A percentile compares a stretch with the other conserved stretches of the same genome.
Evolutionary conservation across 2,329 filamentous ascomycete genomes (phyloP).

Genomic region (Ceratocystis cacaofunesta): DNA sequence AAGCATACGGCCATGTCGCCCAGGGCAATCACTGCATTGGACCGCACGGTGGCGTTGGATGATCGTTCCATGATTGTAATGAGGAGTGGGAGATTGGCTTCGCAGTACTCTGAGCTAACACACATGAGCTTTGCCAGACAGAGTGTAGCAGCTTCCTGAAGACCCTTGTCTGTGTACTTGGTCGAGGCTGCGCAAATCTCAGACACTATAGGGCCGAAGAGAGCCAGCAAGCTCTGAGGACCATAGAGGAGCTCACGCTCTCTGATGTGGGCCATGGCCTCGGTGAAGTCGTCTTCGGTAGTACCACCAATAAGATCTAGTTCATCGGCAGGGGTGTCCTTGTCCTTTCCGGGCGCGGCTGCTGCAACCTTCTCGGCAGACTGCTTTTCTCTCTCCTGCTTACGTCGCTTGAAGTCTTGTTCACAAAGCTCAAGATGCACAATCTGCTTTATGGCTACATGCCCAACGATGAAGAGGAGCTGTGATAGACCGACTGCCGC

Average conservation of each 20-base stretch:
- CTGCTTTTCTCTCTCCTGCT: slow-evolving; percentile 72
- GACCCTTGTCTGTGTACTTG: slow-evolving; percentile 71
- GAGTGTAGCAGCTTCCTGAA: slow-evolving; percentile 84
- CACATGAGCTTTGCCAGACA: slow-evolving; percentile 99
- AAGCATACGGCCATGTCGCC: slow-evolving; percentile 99
- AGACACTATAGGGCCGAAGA: slow-evolving; percentile 79
- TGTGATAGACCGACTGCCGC: slow-evolving; percentile 70
- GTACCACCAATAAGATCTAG: slow-evolving; percentile 94
- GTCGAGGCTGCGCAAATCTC: slow-evolving; percentile 95
- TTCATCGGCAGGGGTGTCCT: slow-evolving; percentile 64
- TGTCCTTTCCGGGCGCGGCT: slow-evolving; percentile 32
- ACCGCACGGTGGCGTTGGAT: slow-evolving; percentile 78
- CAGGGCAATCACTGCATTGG: slow-evolving; percentile 90
- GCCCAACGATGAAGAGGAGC: slow-evolving; percentile 84
- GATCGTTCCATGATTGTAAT: slow-evolving; percentile 97
- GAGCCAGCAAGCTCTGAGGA: slow-evolving; percentile 66
- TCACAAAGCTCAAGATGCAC: slow-evolving; percentile 97
- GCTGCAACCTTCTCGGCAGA: slow-evolving; percentile 30
- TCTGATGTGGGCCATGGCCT: slow-evolving; percentile 69
- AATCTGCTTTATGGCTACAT: slow-evolving; percentile 97
- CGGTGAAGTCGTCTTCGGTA: slow-evolving; percentile 82
- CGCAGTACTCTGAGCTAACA: slow-evolving; percentile 91
- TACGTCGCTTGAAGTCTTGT: slow-evolving; percentile 91
- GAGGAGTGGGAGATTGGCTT: slow-evolving; percentile 76
- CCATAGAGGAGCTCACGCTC: slow-evolving; percentile 75